A percentile compares a stretch with the other conserved stretches of the same genome.
These are phyloP conservation scores for Boletus coccyginus DNA, from an alignment of 768 basidiomycete genomes.

Conservation along the genomic window DNA sequence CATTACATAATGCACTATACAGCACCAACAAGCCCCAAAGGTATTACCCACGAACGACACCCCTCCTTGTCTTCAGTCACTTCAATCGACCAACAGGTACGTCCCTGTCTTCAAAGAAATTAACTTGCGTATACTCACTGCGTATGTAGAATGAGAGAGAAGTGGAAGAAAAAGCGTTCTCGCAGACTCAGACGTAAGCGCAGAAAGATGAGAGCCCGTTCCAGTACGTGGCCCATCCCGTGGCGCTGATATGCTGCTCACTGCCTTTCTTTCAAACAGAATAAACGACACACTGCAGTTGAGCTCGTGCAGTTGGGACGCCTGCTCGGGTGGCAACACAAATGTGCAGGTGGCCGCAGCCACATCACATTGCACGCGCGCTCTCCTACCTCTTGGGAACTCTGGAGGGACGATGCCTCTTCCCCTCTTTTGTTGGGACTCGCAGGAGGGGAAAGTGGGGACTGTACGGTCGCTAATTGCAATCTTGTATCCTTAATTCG, in stretches of 20 bases:
- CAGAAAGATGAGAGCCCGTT: constrained; percentile 95
- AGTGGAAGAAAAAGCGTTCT: constrained; percentile 96
- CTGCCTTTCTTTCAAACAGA: constrained; percentile 24
- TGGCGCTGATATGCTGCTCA: background rate
- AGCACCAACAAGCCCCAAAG: constrained; percentile 33
- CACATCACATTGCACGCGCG: constrained; percentile 24
- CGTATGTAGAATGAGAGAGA: constrained; percentile 79
- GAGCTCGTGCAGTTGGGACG: constrained; percentile 27
- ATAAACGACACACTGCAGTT: constrained; percentile 31
- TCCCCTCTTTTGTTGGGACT: constrained; percentile 24
- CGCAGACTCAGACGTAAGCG: constrained; percentile 91
- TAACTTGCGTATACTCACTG: background rate
- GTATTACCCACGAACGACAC: constrained; percentile 14
- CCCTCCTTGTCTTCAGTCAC: constrained; percentile 25
- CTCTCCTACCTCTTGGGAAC: constrained; percentile 25
- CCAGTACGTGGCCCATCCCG: constrained; percentile 57
- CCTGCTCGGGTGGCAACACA: constrained; percentile 13
- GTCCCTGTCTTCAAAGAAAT: background rate
- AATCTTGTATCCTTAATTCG: constrained; percentile 23
- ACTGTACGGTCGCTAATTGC: constrained; percentile 23
- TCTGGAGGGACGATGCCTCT: constrained; percentile 20
- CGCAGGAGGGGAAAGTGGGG: constrained; percentile 16
- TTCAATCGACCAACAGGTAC: constrained; percentile 31
- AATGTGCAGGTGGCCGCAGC: constrained; percentile 13
- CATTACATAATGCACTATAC: constrained; percentile 33